A percentile compares a stretch with the other conserved stretches of the same genome.
These are phyloP conservation scores for Malassezia pachydermatis DNA, from an alignment of 1,284 basidiomycete species.

Conservation along the genomic window DNA sequence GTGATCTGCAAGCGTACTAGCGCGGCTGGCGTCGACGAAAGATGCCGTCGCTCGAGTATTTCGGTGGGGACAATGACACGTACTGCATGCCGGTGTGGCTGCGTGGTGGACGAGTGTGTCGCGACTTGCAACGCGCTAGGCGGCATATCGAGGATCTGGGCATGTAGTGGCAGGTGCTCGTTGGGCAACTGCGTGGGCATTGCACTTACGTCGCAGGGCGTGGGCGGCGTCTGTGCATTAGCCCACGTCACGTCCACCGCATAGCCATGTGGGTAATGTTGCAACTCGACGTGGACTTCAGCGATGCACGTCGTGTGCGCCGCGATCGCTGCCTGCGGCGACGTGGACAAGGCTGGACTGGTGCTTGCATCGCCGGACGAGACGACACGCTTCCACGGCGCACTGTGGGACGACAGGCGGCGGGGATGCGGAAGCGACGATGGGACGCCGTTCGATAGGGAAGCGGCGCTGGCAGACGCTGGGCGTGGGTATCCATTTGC, in stretches of 20 bases:
- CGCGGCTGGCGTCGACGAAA: slow-evolving; percentile 5
- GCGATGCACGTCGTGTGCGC: slow-evolving; percentile 26
- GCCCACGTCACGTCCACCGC: slow-evolving; percentile 29
- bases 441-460: no score
- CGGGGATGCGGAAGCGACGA: background rate
- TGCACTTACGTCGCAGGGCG: background rate
- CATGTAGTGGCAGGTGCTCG: slow-evolving; percentile 24
- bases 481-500: no score
- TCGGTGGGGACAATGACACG: slow-evolving; percentile 27
- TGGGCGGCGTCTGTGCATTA: background rate
- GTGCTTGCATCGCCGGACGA: no score
- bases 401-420: slow-evolving; percentile 22
- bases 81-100: slow-evolving; percentile 40
- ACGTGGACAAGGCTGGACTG: slow-evolving; percentile 24
- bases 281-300: slow-evolving; percentile 42
- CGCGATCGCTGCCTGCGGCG: background rate
- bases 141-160: slow-evolving; percentile 35
- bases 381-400: no score
- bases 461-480: no score
- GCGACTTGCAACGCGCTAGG: slow-evolving; percentile 44
- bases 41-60: background rate
- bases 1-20: slow-evolving; percentile 20
- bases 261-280: slow-evolving; percentile 41
- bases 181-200: background rate
- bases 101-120: slow-evolving; percentile 32